Base-by-base conservation (phyloP, 306 rosid species). In the Spatholobus suberectus region DNA sequence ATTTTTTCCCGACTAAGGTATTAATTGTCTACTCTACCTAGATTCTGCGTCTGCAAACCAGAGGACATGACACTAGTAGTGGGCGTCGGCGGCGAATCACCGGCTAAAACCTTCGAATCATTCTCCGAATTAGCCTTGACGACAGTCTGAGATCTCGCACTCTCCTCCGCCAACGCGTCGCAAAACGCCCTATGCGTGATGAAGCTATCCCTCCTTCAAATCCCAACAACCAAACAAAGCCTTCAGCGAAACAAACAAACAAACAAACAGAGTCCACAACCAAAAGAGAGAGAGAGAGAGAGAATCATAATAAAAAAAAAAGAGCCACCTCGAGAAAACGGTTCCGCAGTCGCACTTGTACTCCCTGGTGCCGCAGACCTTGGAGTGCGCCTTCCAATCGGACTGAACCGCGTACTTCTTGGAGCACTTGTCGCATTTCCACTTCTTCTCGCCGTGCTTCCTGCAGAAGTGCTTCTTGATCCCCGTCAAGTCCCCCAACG, bases 371-470 rank as follows among this genome's bases (percentile, higher is more conserved):
- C 98, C 97, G 70, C 98, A 95, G 59, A 95, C 86, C 75, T 93
- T 95, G 20, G 93, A 91, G 87, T 95, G 98, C 32, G 98, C 98
- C 78, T 95, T 95, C 97, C 98, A 95, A 89, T 95, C 98, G 6
- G 98, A 95, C 80, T 95, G 98, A 62, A 95, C 98, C 0, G 98
- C 98, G 76, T 95, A 95, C 69, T 93, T 95, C 92, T 95, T 95
- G 10, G 93, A 88, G 67, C 98, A 95, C 84, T 95, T 91, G 2
- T 93, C 98, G 58, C 98, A 95, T 87, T 95, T 93, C 98, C 98
- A 95, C 87, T 95, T 95, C 90, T 95, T 95, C 88, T 95, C 98
- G 6, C 98, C 97, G 74, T 95, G 97, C 75, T 95, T 95, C 38
- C 98, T 86, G 79, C 98, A 95, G 82, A 90, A 95, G 85, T 95